Evolutionary conservation across 306 rosid species (phyloP).

Genomic region (Glycine tomentella): DNA sequence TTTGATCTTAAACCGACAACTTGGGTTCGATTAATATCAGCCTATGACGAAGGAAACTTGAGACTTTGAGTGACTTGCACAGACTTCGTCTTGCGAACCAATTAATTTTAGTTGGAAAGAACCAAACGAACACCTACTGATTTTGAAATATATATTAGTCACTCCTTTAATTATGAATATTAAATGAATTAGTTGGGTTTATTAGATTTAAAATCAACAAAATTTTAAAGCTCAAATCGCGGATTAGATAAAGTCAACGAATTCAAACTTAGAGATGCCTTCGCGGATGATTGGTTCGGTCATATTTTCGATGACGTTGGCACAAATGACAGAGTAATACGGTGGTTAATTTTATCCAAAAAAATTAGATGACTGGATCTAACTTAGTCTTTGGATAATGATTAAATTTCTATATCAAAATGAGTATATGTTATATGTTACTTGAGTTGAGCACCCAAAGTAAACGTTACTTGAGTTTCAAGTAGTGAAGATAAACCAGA

Average conservation of each 20-base stretch:
- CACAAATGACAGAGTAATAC: slow-evolving; percentile 29
- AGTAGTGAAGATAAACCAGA: slow-evolving; percentile 30
- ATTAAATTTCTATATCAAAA: slow-evolving; percentile 14
- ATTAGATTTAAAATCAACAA: background rate
- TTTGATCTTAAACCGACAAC: slow-evolving; percentile 51
- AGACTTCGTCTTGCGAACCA: slow-evolving; percentile 37
- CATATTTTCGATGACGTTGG: slow-evolving; percentile 14
- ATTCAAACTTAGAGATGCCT: slow-evolving; percentile 2
- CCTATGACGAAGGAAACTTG: slow-evolving; percentile 42
- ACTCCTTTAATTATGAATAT: background rate
- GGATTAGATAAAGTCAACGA: slow-evolving; percentile 18
- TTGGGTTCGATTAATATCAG: slow-evolving; percentile 11
- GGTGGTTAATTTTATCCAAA: slow-evolving; percentile 15
- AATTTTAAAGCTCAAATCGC: background rate
- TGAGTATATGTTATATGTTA: slow-evolving; percentile 3
- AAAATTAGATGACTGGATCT: slow-evolving; percentile 17
- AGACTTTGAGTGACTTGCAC: slow-evolving; percentile 17
- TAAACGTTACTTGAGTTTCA: background rate
- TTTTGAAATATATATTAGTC: slow-evolving; percentile 40
- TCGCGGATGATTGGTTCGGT: slow-evolving; percentile 18
- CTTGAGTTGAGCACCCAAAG: background rate
- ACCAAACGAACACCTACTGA: slow-evolving; percentile 40
- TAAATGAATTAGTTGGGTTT: slow-evolving; percentile 37
- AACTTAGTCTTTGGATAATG: slow-evolving; percentile 29
- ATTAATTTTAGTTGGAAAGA: background rate